These are phyloP conservation scores for Wakefieldia striispora DNA, from an alignment of 768 basidiomycete genomes.

Conservation along the genomic window DNA sequence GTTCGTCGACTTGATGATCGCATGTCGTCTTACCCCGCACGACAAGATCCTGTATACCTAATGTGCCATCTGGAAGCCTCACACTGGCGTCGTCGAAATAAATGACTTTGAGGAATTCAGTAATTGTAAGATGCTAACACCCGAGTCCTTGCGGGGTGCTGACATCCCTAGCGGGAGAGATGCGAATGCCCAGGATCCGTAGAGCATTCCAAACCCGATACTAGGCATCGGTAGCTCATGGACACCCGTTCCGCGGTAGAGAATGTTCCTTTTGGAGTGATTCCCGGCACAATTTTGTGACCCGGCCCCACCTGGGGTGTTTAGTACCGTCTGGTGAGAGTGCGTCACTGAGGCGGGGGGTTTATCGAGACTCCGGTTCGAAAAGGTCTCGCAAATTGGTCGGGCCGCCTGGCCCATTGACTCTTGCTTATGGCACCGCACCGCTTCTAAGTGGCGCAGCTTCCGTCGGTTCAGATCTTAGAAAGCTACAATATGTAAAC, in stretches of 20 bases:
- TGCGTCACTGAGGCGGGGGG: slow-evolving; percentile 17
- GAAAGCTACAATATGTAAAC: too few species aligned
- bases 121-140: slow-evolving; percentile 18
- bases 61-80: slow-evolving; percentile 34
- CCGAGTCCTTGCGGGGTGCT: neutral
- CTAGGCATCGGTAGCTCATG: slow-evolving; percentile 18
- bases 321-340: too few species aligned
- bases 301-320: too few species aligned
- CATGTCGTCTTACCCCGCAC: slow-evolving; percentile 21
- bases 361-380: slow-evolving; percentile 23
- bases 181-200: slow-evolving; percentile 38
- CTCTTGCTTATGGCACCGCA: too few species aligned
- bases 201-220: slow-evolving; percentile 29
- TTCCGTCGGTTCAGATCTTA: too few species aligned
- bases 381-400: too few species aligned
- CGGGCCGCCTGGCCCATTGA: too few species aligned
- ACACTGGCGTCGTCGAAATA: slow-evolving; percentile 56
- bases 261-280: slow-evolving; percentile 34
- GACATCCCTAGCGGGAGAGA: slow-evolving; percentile 34
- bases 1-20: neutral
- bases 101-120: slow-evolving; percentile 40
- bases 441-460: too few species aligned
- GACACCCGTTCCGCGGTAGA: slow-evolving; percentile 29
- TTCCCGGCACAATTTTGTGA: slow-evolving; percentile 30
- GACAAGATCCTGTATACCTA: slow-evolving; percentile 51